A percentile compares a stretch with the other conserved stretches of the same genome.
phyloP scores from a whole-genome alignment of 2,329 filamentous ascomycete genomes.

The Talaromyces sp. region DNA sequence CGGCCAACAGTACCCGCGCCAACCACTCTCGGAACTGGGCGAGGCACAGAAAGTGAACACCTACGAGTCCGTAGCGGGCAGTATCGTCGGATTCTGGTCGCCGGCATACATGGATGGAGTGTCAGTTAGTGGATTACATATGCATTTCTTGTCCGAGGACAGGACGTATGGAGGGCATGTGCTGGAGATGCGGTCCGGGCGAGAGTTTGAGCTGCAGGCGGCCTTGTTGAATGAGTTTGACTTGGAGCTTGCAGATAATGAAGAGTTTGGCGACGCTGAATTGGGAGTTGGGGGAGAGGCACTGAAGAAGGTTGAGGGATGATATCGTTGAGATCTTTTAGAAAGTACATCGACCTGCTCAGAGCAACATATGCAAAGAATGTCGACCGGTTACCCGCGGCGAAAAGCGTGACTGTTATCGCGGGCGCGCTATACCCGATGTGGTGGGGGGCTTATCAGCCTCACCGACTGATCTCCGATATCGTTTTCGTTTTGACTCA shows the following conservation, averaged over 20 bases:
- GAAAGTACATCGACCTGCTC: too few species aligned
- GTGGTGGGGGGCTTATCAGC: constrained; percentile 6
- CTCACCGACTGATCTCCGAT: constrained; percentile 35
- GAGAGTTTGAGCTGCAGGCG: constrained; percentile 9
- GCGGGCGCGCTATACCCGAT: constrained; percentile 4
- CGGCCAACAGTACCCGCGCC: constrained; percentile 17
- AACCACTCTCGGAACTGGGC: constrained; percentile 17
- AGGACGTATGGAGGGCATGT: constrained; percentile 16
- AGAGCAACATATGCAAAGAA: too few species aligned
- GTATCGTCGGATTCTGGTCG: constrained; percentile 19
- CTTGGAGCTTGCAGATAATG: constrained; percentile 14
- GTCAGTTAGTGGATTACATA: constrained; percentile 17
- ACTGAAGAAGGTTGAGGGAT: constrained; percentile 17
- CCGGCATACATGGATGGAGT: constrained; percentile 17
- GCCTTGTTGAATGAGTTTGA: constrained; percentile 17
- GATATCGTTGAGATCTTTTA: neutral
- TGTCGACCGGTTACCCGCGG: neutral
- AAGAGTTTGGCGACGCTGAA: constrained; percentile 10
- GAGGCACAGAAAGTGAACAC: constrained; percentile 17
- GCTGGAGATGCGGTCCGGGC: constrained; percentile 13
- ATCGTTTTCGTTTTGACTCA: constrained; percentile 24
- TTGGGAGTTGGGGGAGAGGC: constrained; percentile 14
- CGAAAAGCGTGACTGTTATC: neutral
- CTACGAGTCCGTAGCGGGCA: constrained; percentile 6
- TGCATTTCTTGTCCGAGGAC: constrained; percentile 19